Conservation (phyloP, 306 rosid species). For the Cucurbita ficifolia region DNA sequence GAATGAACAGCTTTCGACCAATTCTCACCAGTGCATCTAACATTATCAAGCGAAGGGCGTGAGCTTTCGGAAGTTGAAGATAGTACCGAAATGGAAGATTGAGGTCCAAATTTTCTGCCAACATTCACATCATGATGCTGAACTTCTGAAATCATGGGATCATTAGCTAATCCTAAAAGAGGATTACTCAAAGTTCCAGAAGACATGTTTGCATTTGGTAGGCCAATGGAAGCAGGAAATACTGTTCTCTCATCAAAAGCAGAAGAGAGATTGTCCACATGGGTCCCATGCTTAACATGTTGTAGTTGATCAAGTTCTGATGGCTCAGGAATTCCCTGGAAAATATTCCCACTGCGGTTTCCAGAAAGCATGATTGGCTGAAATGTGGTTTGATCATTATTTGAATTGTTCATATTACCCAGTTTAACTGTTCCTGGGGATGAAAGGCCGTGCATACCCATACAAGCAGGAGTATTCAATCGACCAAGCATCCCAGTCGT, state of each 20-base stretch:
- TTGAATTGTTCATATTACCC: slow-evolving; percentile 39
- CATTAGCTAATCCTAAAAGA: slow-evolving; percentile 21
- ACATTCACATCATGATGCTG: slow-evolving; percentile 29
- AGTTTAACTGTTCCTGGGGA: slow-evolving; percentile 48
- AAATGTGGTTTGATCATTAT: slow-evolving; percentile 35
- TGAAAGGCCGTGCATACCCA: slow-evolving; percentile 46
- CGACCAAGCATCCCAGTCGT: slow-evolving; percentile 54
- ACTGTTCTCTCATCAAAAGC: slow-evolving; percentile 24
- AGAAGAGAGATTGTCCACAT: slow-evolving; percentile 26
- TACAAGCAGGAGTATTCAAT: slow-evolving; percentile 53
- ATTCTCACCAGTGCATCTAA: slow-evolving; percentile 26
- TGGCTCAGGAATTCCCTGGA: slow-evolving; percentile 40
- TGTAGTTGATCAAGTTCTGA: slow-evolving; percentile 25
- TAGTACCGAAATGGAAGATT: slow-evolving; percentile 25
- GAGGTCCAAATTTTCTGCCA: slow-evolving; percentile 30
- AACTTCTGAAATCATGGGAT: slow-evolving; percentile 21
- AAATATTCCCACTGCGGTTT: slow-evolving; percentile 27
- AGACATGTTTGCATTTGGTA: slow-evolving; percentile 29
- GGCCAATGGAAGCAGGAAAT: slow-evolving; percentile 34
- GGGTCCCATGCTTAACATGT: slow-evolving; percentile 11
- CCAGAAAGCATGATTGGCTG: slow-evolving; percentile 32
- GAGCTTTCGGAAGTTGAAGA: slow-evolving; percentile 39
- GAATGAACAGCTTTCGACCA: slow-evolving; percentile 52
- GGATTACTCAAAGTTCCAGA: slow-evolving; percentile 21
- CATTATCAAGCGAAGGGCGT: slow-evolving; percentile 31